phyloP scores from a whole-genome alignment of 2,329 filamentous ascomycete species.

The Epichloe bromicola region DNA sequence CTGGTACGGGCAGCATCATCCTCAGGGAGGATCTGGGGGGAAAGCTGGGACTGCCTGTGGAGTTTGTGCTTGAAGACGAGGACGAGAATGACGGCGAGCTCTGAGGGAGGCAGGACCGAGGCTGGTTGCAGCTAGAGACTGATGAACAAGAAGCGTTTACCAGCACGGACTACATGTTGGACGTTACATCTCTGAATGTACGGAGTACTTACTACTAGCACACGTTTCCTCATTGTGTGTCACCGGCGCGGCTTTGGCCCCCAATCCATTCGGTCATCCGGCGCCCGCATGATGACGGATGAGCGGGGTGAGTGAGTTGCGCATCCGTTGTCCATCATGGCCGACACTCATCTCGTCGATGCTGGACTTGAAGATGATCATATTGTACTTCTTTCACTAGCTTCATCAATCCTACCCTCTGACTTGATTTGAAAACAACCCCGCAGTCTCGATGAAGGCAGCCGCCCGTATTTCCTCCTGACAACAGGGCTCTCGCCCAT shows the following conservation, averaged over 20 bases:
- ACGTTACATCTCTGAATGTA: no score
- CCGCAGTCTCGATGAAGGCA: neutral
- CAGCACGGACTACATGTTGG: no score
- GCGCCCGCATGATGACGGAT: neutral
- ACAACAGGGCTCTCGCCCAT: neutral
- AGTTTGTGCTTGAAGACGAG: neutral
- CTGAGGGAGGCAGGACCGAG: no score
- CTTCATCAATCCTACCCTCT: no score
- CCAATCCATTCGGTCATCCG: no score
- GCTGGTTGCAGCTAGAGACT: neutral
- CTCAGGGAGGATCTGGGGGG: neutral
- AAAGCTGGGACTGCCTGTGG: neutral
- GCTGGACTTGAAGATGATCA: neutral
- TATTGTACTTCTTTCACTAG: no score
- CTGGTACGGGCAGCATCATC: neutral
- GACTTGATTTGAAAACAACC: neutral
- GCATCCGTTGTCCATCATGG: neutral
- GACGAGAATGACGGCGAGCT: neutral
- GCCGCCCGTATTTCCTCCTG: no score
- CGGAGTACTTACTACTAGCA: no score
- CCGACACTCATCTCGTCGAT: neutral
- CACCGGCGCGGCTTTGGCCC: no score
- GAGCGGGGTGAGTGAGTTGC: neutral
- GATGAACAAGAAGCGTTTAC: constrained; percentile 14
- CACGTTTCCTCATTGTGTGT: no score